phyloP scores from a whole-genome alignment of 495 filamentous ascomycete genomes.

The Annulohypoxylon bovei region DNA sequence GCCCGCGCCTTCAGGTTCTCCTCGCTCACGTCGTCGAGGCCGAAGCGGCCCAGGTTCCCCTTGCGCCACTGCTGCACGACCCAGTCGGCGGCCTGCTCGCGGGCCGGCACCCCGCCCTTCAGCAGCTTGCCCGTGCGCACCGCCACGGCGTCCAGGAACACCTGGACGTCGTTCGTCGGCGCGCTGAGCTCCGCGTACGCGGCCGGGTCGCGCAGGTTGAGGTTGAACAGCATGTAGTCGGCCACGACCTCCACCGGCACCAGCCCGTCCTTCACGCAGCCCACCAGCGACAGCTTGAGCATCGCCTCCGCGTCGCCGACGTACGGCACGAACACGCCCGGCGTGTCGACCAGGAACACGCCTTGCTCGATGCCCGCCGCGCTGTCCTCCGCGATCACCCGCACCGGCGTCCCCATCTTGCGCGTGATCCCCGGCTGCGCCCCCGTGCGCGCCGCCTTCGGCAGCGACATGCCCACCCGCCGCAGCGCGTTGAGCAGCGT shows the following conservation, averaged over 20 bases:
- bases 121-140: conserved; percentile 76
- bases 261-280: conserved; percentile 88
- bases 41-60: conserved; percentile 78
- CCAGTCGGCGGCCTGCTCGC: conserved; percentile 81
- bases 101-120: conserved; percentile 77
- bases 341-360: conserved; percentile 64
- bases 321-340: conserved; percentile 92
- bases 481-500: conserved; percentile 90
- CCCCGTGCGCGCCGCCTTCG: conserved; percentile 83
- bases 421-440: conserved; percentile 89
- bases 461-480: conserved; percentile 62
- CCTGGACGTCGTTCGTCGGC: conserved; percentile 84
- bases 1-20: conserved; percentile 57
- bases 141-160: conserved; percentile 74
- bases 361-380: conserved; percentile 46
- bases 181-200: conserved; percentile 70
- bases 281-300: conserved; percentile 90
- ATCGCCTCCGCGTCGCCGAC: conserved; percentile 85
- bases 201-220: conserved; percentile 70
- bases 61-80: conserved; percentile 84
- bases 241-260: conserved; percentile 78
- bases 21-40: conserved; percentile 79
- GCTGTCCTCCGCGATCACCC: conserved; percentile 63
- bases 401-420: conserved; percentile 83
- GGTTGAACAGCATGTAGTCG: conserved; percentile 86